These are phyloP conservation scores for Lentithecium fluviatile DNA, from an alignment of 495 filamentous ascomycete species.

Conservation along the genomic window DNA sequence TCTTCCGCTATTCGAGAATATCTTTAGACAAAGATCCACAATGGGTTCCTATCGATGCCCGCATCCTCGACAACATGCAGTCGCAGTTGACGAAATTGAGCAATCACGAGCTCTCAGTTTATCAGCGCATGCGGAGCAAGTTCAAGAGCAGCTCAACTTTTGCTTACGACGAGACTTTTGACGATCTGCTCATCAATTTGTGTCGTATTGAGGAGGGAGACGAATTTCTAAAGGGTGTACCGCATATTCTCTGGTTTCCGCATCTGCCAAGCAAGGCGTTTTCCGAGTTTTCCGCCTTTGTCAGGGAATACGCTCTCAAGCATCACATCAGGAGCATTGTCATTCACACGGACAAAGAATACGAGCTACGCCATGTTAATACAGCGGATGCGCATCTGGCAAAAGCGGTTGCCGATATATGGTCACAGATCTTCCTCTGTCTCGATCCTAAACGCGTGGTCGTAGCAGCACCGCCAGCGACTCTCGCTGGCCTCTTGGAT, in stretches of 20 bases:
- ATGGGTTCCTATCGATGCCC: slow-evolving; percentile 32
- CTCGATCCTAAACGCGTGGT: slow-evolving; percentile 23
- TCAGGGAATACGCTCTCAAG: slow-evolving; percentile 14
- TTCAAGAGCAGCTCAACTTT: slow-evolving; percentile 23
- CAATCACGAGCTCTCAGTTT: slow-evolving; percentile 29
- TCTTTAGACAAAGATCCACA: slow-evolving; percentile 20
- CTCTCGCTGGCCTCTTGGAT: slow-evolving; percentile 27
- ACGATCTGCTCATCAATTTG: slow-evolving; percentile 26
- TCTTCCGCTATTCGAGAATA: slow-evolving; percentile 26
- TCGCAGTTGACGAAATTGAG: slow-evolving; percentile 17
- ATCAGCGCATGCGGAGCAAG: slow-evolving; percentile 28
- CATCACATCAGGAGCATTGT: slow-evolving; percentile 27
- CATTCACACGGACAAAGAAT: slow-evolving; percentile 24
- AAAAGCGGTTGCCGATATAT: slow-evolving; percentile 24
- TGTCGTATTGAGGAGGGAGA: slow-evolving; percentile 26
- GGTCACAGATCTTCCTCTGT: slow-evolving; percentile 26
- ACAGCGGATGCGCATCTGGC: slow-evolving; percentile 13
- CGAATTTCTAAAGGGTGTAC: slow-evolving; percentile 17
- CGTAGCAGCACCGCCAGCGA: slow-evolving; percentile 30
- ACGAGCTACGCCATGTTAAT: slow-evolving; percentile 24
- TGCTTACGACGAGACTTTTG: slow-evolving; percentile 25
- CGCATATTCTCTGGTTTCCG: slow-evolving; percentile 22
- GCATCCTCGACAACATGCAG: slow-evolving; percentile 30
- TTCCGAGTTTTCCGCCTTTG: slow-evolving; percentile 15
- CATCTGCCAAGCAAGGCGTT: slow-evolving; percentile 20